These are phyloP conservation scores for Digitaria exilis DNA, from an alignment of 202 grass and related monocot genomes.

Conservation along the genomic window DNA sequence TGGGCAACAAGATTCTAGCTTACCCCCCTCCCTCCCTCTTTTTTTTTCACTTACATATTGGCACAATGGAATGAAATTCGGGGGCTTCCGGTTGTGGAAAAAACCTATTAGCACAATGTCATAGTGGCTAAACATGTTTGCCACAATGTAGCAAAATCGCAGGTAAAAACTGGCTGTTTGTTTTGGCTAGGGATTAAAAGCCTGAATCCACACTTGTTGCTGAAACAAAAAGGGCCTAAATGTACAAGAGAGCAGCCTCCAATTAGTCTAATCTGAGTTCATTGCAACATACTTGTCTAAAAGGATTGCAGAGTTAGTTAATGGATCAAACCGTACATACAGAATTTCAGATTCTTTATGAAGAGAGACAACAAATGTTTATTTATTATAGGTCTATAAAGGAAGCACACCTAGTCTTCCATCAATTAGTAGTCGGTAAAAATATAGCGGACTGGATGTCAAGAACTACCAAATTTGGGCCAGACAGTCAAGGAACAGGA, in stretches of 20 bases:
- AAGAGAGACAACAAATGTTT: conserved; percentile 3
- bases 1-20: not conserved
- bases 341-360: conserved; percentile 12
- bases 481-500: conserved; percentile 18
- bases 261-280: not conserved
- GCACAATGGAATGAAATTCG: too few relatives aligned
- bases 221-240: not conserved
- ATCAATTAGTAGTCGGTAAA: conserved; percentile 25
- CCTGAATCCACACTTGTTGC: not conserved
- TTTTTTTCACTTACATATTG: not conserved
- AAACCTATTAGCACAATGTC: not conserved
- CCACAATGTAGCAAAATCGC: not conserved
- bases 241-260: not conserved
- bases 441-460: conserved; percentile 11
- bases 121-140: not conserved
- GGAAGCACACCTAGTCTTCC: conserved; percentile 1
- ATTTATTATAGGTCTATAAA: conserved; percentile 13
- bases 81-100: too few relatives aligned
- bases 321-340: not conserved
- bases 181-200: not conserved
- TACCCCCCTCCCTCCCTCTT: not conserved
- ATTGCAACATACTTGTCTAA: not conserved
- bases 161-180: not conserved
- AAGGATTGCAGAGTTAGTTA: not conserved
- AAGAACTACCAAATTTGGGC: not conserved